Evolutionary conservation across 2,329 filamentous ascomycete genomes (phyloP).

Genomic region (Cercospora sp.): DNA sequence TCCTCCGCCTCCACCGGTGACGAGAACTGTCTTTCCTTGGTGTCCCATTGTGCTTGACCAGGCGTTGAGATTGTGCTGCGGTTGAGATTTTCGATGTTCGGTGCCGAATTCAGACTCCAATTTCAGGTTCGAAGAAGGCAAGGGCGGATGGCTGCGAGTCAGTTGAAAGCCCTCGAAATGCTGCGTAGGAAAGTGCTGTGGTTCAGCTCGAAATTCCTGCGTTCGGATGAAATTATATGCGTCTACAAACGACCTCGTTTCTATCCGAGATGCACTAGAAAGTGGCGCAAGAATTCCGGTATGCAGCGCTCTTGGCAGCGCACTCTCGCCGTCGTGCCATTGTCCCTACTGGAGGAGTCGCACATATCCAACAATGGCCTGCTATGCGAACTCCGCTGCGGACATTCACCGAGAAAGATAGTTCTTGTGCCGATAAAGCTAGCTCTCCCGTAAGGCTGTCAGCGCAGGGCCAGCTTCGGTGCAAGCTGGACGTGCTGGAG

Average conservation of each 20-base stretch:
- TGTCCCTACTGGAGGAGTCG: background rate
- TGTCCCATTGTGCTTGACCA: slow-evolving; percentile 12
- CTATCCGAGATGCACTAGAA: slow-evolving; percentile 2
- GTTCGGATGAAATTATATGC: background rate
- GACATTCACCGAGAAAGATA: background rate
- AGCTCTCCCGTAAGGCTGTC: background rate
- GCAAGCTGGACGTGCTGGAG: background rate
- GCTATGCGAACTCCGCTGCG: background rate
- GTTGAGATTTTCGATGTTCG: background rate
- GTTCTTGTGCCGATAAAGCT: background rate
- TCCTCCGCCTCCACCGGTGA: slow-evolving; percentile 39
- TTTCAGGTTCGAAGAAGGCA: background rate
- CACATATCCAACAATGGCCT: background rate
- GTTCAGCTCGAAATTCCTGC: background rate
- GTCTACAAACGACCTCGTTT: slow-evolving; percentile 2
- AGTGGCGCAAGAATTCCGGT: background rate
- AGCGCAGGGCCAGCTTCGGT: background rate
- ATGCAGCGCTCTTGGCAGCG: background rate
- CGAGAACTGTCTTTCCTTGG: slow-evolving; percentile 36
- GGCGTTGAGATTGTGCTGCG: background rate
- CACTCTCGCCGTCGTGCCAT: background rate
- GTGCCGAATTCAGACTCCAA: background rate
- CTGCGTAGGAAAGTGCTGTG: background rate
- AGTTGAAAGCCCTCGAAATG: background rate
- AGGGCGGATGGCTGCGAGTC: background rate